Evolutionary conservation across 2,329 filamentous ascomycete species (phyloP).

Genomic region (Triangularia verruculosa): DNA sequence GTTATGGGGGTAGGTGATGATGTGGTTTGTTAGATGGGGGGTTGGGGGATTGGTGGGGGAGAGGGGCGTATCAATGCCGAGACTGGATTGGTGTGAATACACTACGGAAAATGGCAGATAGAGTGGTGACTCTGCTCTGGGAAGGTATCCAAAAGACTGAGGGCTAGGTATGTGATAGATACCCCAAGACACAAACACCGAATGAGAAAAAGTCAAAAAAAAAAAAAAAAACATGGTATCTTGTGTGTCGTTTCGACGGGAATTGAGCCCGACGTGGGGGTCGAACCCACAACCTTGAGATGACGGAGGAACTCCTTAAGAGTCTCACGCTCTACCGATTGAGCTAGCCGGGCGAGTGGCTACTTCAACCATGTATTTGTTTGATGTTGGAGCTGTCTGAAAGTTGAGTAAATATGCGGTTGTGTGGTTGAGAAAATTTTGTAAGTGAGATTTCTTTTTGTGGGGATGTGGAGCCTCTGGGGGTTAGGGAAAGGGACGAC

Average conservation of each 20-base stretch:
- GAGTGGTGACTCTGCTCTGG: no score
- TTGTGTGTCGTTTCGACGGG: slow-evolving; percentile 1
- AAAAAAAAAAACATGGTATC: background rate
- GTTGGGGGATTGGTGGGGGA: background rate
- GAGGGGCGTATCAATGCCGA: no score
- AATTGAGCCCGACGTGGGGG: slow-evolving; percentile 11
- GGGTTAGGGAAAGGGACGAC: background rate
- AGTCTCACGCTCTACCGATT: slow-evolving; percentile 74
- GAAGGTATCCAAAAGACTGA: no score
- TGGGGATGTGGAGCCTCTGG: background rate
- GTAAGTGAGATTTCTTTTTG: background rate
- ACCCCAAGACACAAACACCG: background rate
- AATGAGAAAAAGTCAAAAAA: background rate
- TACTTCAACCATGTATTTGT: background rate
- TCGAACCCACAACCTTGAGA: slow-evolving; percentile 12
- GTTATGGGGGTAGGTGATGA: slow-evolving; percentile 35
- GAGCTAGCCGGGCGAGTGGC: slow-evolving; percentile 55
- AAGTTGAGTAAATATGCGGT: background rate
- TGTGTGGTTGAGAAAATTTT: background rate
- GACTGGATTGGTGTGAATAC: no score
- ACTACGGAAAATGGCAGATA: no score
- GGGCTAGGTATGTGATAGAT: background rate
- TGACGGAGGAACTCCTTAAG: slow-evolving; percentile 41
- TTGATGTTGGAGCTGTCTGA: background rate
- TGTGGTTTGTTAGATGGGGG: background rate